Percentiles rank a stretch among this genome's conserved stretches.
Evolutionary conservation across 495 filamentous ascomycete genomes (phyloP).

Genomic region (Endocarpon pusillum): DNA sequence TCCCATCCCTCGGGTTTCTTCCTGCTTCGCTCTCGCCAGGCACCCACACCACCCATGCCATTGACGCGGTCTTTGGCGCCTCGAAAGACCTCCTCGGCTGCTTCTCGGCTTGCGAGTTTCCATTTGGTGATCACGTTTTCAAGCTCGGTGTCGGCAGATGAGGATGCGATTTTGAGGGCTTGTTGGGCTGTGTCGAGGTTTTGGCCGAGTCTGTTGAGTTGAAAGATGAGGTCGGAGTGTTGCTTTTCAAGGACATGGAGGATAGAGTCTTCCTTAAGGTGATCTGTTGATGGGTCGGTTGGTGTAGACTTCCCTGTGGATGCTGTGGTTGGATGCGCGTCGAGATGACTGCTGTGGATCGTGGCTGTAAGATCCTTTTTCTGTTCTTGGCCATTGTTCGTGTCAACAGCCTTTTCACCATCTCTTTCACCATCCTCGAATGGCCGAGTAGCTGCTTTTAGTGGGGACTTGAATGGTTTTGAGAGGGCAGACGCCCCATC

Average conservation of each 20-base stretch:
- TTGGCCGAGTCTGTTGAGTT: no score
- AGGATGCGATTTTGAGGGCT: conserved; percentile 30
- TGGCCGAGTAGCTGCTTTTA: conserved; percentile 24
- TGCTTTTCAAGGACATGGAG: no score
- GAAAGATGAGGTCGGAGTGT: no score
- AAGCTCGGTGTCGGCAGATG: conserved; percentile 29
- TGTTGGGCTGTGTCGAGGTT: conserved; percentile 32
- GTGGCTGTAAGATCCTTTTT: no score
- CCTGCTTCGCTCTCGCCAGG: conserved; percentile 31
- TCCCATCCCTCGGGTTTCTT: conserved; percentile 19
- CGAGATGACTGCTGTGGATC: no score
- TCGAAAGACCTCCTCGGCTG: conserved; percentile 34
- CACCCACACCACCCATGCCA: conserved; percentile 39
- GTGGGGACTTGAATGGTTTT: conserved; percentile 53
- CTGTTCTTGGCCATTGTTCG: no score
- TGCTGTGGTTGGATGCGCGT: no score
- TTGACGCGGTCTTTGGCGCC: conserved; percentile 24
- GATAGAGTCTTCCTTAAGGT: no score
- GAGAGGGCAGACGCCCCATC: conserved; percentile 31
- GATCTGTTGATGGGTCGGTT: no score
- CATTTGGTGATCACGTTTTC: conserved; percentile 30
- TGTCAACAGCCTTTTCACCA: no score
- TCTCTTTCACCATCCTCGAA: no score
- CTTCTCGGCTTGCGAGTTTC: conserved; percentile 27
- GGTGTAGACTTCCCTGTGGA: no score